A percentile compares a stretch with the other conserved stretches of the same genome.
phyloP scores from a whole-genome alignment of 73 alveolate species.

The Uronychia binucleata region DNA sequence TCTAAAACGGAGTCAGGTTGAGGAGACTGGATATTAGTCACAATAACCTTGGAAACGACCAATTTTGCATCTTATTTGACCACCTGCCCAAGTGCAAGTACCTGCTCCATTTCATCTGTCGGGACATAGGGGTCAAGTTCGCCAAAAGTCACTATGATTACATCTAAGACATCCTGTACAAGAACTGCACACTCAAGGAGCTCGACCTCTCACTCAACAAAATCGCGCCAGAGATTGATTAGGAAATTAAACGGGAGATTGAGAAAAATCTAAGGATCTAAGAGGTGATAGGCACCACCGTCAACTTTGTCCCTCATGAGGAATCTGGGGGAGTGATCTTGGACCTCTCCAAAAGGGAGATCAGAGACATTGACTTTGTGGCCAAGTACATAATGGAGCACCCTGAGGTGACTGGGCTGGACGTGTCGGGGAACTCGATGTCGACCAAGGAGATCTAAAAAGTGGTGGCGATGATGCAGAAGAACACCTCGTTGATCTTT shows the following conservation, averaged over 20 bases:
- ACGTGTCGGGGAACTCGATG: background rate
- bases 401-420: constrained; percentile 9
- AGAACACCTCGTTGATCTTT: background rate
- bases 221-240: background rate
- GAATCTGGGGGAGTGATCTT: background rate
- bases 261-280: background rate
- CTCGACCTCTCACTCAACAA: background rate
- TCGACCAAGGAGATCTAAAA: background rate
- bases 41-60: background rate
- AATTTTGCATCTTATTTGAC: too few species aligned
- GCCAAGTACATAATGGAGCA: constrained; percentile 13
- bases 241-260: background rate
- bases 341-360: constrained; percentile 10
- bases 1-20: background rate
- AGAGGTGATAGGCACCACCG: background rate
- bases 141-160: background rate
- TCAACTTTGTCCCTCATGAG: background rate
- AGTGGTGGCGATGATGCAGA: constrained; percentile 4
- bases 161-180: background rate
- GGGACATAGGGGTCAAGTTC: background rate
- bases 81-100: background rate
- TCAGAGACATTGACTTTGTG: constrained; percentile 6
- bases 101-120: background rate
- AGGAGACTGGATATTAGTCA: background rate
- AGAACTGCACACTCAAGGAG: constrained; percentile 4